A percentile compares a stretch with the other conserved stretches of the same genome.
These are phyloP conservation scores for Plantago major DNA, from an alignment of 257 asterid genomes.

Conservation along the genomic window DNA sequence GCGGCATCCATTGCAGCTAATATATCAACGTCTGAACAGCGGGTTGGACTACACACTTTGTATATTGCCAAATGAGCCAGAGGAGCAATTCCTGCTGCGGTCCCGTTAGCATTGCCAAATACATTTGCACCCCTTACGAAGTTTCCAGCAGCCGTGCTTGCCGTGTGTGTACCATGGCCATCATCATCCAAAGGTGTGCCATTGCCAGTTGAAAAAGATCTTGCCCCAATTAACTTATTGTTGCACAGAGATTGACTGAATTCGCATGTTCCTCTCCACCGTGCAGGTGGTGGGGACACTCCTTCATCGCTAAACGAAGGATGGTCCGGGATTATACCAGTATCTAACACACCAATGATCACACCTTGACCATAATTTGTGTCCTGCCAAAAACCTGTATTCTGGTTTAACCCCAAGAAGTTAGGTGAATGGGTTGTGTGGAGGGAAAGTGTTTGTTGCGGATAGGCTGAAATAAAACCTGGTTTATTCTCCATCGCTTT, in stretches of 20 bases:
- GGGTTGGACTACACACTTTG: slow-evolving; percentile 1
- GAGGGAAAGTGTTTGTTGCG: slow-evolving; percentile 16
- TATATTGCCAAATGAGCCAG: slow-evolving; percentile 19
- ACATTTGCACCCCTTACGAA: slow-evolving; percentile 18
- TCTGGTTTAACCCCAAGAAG: slow-evolving; percentile 46
- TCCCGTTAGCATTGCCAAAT: slow-evolving; percentile 19
- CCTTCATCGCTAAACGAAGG: slow-evolving; percentile 53
- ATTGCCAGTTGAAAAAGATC: not conserved
- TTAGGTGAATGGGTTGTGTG: slow-evolving; percentile 51
- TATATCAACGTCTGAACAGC: slow-evolving; percentile 8
- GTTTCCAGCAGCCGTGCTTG: slow-evolving; percentile 19
- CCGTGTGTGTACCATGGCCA: slow-evolving; percentile 20
- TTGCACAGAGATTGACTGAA: slow-evolving; percentile 36
- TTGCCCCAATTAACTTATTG: slow-evolving; percentile 41
- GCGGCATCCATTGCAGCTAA: slow-evolving; percentile 16
- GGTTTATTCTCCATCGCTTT: slow-evolving; percentile 27
- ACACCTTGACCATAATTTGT: slow-evolving; percentile 50
- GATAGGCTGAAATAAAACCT: slow-evolving; percentile 33
- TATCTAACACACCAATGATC: slow-evolving; percentile 50
- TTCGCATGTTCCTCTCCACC: slow-evolving; percentile 56
- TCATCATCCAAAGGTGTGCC: slow-evolving; percentile 11
- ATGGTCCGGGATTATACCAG: slow-evolving; percentile 45
- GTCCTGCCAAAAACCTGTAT: slow-evolving; percentile 43
- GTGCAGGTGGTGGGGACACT: slow-evolving; percentile 51
- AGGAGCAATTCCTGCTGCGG: slow-evolving; percentile 15